phyloP scores from a whole-genome alignment of 345 rosid species.

The Eucalyptus dawsonii region DNA sequence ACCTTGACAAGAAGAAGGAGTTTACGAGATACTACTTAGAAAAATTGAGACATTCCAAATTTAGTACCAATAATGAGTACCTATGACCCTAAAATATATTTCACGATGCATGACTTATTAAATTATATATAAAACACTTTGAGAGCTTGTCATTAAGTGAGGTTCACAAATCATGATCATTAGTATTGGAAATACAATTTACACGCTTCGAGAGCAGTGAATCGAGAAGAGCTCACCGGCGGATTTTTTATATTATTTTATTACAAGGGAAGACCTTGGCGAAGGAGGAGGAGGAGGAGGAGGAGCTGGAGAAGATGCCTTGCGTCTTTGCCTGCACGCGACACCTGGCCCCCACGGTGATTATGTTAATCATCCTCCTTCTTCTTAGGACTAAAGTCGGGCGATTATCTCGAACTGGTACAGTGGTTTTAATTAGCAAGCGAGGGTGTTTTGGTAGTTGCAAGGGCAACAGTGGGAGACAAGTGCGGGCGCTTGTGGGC shows the following conservation, averaged over 20 bases:
- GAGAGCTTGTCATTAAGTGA: no score
- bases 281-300: no score
- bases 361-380: background rate
- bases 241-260: no score
- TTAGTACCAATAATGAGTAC: background rate
- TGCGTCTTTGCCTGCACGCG: background rate
- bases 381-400: background rate
- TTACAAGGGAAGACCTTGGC: no score
- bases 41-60: background rate
- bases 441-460: background rate
- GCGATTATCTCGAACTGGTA: no score
- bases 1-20: no score
- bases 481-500: no score
- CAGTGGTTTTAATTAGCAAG: background rate
- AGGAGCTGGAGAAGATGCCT: background rate
- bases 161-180: no score
- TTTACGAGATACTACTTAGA: background rate
- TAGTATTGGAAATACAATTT: no score
- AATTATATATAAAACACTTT: background rate
- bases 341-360: background rate
- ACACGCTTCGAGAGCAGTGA: no score
- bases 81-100: background rate
- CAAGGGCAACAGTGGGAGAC: background rate
- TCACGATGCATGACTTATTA: background rate
- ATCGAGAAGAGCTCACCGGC: no score